Base-by-base conservation (phyloP, 1,284 basidiomycete species). In the Meira nashicola region DNA sequence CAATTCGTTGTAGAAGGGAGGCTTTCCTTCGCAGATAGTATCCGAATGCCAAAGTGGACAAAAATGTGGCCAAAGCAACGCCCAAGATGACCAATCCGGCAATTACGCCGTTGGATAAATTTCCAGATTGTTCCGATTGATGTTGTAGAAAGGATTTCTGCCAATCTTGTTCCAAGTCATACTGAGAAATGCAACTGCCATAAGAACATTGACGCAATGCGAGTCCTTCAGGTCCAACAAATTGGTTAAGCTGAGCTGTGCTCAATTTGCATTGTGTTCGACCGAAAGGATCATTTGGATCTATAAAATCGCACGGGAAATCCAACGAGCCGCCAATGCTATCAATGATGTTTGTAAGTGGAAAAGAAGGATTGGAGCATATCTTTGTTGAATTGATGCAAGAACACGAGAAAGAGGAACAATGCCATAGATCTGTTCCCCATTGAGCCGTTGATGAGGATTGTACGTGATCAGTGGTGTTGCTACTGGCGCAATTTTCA, bases 291-390 rank as follows among this genome's bases (percentile, higher is more conserved):
- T 65, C 60, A 56, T 46, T 58, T 14, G 69, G 67, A 50, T 71
- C 65, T 21, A 60, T 54, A 40, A 67, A 73, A 56, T 73, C 69
- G 60, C 71, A 74, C 2, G 69, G 66, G 62, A 74, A 63, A 41
- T 58, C 56, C 46, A 72, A 63, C 5, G 57, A 59, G 12, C 71
- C 71, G 53, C 62, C 64, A 50, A 71, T 65, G 2, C 57, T 57
- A 55, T 67, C 60, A 62, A 73, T 70, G 53, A 71, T 55, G 25
- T 59, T 50, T 8, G 60, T 57, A 2, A 73, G 67, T 49, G 65
- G 55, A 43, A 51, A 41, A 4, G 63, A 62, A 9, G 23, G 17
- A 9, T 23, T 44, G 3, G 65, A 63, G 50, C 71, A 74, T 54
- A 74, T 64, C 23, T 46, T 52, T 28, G 66, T 64, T 12, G 64